Evolutionary conservation across 331 rosid genomes (phyloP), one percentile per base, ranked within the genome.

Genomic region (Spiraea crenata): DNA sequence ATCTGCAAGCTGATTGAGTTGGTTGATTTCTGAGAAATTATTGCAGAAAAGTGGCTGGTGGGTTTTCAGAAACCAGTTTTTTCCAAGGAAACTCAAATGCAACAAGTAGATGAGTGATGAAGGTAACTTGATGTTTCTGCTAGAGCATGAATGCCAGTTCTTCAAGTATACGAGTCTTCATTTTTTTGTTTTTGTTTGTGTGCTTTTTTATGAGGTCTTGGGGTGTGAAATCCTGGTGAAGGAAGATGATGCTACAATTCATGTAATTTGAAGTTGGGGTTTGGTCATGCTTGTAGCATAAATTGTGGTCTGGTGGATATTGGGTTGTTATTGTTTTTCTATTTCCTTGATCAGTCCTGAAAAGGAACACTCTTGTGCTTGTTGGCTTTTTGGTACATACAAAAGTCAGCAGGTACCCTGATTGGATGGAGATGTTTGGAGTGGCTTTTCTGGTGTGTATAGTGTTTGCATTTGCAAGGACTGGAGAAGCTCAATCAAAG

Each of bases 401-500:
- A 25, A 25, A 25, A 25, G 31, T 25, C 31, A 25, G 31, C 31
- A 25, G 31, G 31, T 25, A 25, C 31, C 31, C 31, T 25, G 31
- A 25, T 25, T 25, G 69, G 13, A 71, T 81, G 73, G 81, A 83
- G 47, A 65, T 75, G 6, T 80, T 79, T 56, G 13, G 42, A 75
- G 60, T 74, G 19, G 47, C 77, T 69, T 66, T 76, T 69, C 64
- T 89, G 69, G 77, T 79, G 75, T 69, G 11, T 57, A 20, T 79
- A 61, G 57, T 87, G 48, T 80, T 45, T 52, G 73, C 74, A 61
- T 41, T 70, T 65, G 56, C 83, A 70, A 71, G 69, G 63, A 54
- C 57, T 63, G 88, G 66, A 11, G 87, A 84, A 47, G 95, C 93
- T 77, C 87, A 91, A 63, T 58, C 81, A 37, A 81, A 71, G 35